phyloP scores from a whole-genome alignment of 2,329 filamentous ascomycete genomes.

The Ustilaginoidea virens region DNA sequence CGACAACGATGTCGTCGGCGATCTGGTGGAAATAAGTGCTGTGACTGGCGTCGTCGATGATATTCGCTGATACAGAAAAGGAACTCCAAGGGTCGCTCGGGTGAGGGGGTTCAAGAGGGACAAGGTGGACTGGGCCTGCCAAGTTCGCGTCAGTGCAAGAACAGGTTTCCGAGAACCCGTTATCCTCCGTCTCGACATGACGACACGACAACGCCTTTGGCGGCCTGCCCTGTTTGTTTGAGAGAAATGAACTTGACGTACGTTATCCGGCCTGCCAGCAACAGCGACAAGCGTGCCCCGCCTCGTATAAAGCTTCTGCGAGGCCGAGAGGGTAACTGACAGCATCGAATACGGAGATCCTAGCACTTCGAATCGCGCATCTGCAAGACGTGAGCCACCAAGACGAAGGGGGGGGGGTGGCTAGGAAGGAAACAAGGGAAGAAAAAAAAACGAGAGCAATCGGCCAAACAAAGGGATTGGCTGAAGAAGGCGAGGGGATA shows the following conservation, averaged over 20 bases:
- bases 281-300: constrained; percentile 83
- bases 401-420: too few species aligned
- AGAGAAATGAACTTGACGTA: constrained; percentile 21
- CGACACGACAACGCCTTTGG: too few species aligned
- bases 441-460: too few species aligned
- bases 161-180: too few species aligned
- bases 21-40: constrained; percentile 77
- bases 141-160: not conserved
- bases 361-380: constrained; percentile 88
- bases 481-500: too few species aligned
- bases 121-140: constrained; percentile 71
- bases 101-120: constrained; percentile 73
- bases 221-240: constrained; percentile 35
- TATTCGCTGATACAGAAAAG: constrained; percentile 88
- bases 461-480: too few species aligned
- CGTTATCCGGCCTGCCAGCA: constrained; percentile 82
- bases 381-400: too few species aligned
- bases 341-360: constrained; percentile 86
- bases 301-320: constrained; percentile 83
- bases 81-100: constrained; percentile 67
- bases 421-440: too few species aligned
- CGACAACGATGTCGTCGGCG: constrained; percentile 71
- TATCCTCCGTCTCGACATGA: too few species aligned
- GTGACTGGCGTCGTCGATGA: constrained; percentile 78
- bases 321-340: constrained; percentile 83